Base-by-base conservation (phyloP, 2,329 filamentous ascomycete genomes). In the Apiospora sp. region DNA sequence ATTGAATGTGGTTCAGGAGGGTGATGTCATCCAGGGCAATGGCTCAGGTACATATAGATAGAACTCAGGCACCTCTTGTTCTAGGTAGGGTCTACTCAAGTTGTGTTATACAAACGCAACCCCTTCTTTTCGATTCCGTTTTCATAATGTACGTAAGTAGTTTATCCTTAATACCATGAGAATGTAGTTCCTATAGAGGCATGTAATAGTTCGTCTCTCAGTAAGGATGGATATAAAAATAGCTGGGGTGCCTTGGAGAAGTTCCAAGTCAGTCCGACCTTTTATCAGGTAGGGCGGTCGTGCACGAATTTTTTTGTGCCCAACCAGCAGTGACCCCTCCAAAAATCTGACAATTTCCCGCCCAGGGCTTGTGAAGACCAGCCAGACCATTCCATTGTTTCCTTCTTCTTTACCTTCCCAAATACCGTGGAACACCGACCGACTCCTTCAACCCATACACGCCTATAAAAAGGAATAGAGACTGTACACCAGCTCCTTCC, bases 271-370 rank as follows among this genome's bases (percentile, higher is more conserved):
- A 22, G 19, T n/a, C 46, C 46, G 7, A 22, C 7, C 22, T 49
- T 49, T 48, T n/a, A 22, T 10, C n/a, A 49, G 30, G 19, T 37
- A 64, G 58, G 22, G 4, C 19, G 58, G 58, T 64, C 8, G 58
- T 64, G 58, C 30, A 64, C 58, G 58, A 64, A 64, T 64, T 64
- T 64, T 64, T 64, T 30, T 64, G 58, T 64, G 58, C 58, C 58
- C 58, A 64, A 64, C 58, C 58, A n/a, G 19, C 58, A 64, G 41
- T 34, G 19, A 64, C 44, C 67, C 67, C 67, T 48, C 67, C 67
- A 68, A 68, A 68, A 68, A 48, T 68, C 67, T 68, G 67, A 68
- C 43, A 48, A 46, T 68, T 68, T n/a, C 37, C 22, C 22, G 34
- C 37, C 64, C 64, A 68, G 64, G 43, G 24, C 37, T 44, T 30